phyloP scores from a whole-genome alignment of 2,329 filamentous ascomycete species.

The Teratosphaeria zuluensis region DNA sequence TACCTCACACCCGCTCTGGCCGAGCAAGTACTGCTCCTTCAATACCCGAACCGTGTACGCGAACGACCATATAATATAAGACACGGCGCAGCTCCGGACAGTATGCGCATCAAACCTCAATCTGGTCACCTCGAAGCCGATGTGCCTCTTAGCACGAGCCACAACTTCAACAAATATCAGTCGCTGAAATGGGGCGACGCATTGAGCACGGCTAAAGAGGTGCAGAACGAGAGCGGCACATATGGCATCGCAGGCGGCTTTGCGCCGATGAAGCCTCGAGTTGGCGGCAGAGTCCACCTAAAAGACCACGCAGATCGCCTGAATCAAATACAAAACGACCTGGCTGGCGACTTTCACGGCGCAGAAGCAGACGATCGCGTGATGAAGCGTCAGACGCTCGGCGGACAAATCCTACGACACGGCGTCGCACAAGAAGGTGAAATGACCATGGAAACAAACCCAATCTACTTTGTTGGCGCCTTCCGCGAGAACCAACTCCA shows the following conservation, averaged over 20 bases:
- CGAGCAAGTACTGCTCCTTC: constrained; percentile 58
- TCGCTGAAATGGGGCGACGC: constrained; percentile 75
- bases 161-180: constrained; percentile 74
- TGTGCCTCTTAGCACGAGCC: constrained; percentile 63
- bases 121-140: constrained; percentile 87
- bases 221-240: constrained; percentile 31
- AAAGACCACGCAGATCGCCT: constrained; percentile 39
- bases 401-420: constrained; percentile 58
- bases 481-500: constrained; percentile 80
- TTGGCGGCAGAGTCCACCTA: constrained; percentile 14
- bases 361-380: constrained; percentile 62
- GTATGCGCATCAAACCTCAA: constrained; percentile 68
- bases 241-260: constrained; percentile 40
- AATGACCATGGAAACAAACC: constrained; percentile 15
- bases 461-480: constrained; percentile 80
- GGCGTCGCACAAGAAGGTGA: constrained; percentile 53
- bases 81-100: constrained; percentile 49
- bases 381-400: constrained; percentile 71
- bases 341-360: constrained; percentile 52
- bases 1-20: constrained; percentile 69
- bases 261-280: constrained; percentile 17
- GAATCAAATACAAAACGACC: constrained; percentile 26
- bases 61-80: constrained; percentile 53
- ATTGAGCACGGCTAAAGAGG: constrained; percentile 43
- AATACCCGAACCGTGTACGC: constrained; percentile 72